A percentile compares a stretch with the other conserved stretches of the same genome.
Evolutionary conservation across 2,329 filamentous ascomycete genomes (phyloP).

Genomic region (Penicillium brasilianum): DNA sequence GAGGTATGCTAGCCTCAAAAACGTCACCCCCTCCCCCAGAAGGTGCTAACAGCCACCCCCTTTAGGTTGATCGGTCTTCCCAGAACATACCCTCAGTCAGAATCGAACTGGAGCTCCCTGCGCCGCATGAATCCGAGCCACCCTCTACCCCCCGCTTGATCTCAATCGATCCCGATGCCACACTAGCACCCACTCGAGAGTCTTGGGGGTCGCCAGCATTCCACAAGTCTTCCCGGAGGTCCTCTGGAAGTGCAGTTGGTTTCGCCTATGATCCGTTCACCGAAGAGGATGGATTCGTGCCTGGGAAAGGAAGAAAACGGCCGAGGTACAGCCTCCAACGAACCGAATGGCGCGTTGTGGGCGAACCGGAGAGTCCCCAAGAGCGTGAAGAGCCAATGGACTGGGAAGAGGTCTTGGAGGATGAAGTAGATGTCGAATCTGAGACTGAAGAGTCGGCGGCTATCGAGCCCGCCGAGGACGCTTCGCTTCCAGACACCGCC

Average conservation of each 20-base stretch:
- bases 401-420: constrained; percentile 38
- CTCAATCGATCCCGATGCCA: constrained; percentile 11
- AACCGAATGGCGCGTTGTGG: constrained; percentile 74
- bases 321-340: constrained; percentile 71
- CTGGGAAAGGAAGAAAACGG: constrained; percentile 69
- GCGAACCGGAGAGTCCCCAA: constrained; percentile 71
- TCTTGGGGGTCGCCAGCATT: constrained; percentile 82
- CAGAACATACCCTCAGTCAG: constrained; percentile 48
- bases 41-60: constrained; percentile 7
- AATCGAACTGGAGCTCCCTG: constrained; percentile 55
- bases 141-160: constrained; percentile 34
- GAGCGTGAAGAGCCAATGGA: constrained; percentile 50
- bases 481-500: neutral
- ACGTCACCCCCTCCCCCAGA: too few relatives aligned
- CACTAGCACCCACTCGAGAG: constrained; percentile 44
- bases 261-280: constrained; percentile 68
- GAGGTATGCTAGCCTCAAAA: constrained; percentile 37
- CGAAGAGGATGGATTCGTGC: constrained; percentile 68
- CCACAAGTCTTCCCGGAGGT: constrained; percentile 71
- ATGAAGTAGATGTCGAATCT: constrained; percentile 25
- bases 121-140: constrained; percentile 30
- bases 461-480: neutral
- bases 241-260: constrained; percentile 70
- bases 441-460: constrained; percentile 6
- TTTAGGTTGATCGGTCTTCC: constrained; percentile 36